A percentile compares a stretch with the other conserved stretches of the same genome.
phyloP scores from a whole-genome alignment of 2,329 filamentous ascomycete genomes.

The Knufia petricola region DNA sequence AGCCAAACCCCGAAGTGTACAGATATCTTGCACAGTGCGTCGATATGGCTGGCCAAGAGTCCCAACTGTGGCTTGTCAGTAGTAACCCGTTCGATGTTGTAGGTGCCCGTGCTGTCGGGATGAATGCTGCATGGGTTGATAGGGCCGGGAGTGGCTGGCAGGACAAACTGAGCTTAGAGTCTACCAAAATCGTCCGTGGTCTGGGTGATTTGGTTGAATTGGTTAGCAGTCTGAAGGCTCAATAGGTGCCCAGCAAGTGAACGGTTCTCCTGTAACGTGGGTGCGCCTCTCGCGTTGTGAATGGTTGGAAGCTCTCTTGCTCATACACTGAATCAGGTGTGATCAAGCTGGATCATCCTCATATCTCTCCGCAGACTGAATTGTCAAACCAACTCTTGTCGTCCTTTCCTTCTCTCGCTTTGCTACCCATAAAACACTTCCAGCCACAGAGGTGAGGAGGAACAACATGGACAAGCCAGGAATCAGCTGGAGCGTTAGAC shows the following conservation, averaged over 20 bases:
- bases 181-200: conserved; percentile 45
- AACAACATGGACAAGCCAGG: conserved; percentile 92
- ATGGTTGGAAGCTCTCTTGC: too few relatives aligned
- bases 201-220: conserved; percentile 48
- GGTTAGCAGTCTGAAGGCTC: conserved; percentile 22
- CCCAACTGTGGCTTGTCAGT: conserved; percentile 57
- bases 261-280: too few relatives aligned
- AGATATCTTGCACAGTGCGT: conserved; percentile 45
- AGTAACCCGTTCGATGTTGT: conserved; percentile 65
- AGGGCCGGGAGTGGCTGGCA: conserved; percentile 53
- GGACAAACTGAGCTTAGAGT: conserved; percentile 48
- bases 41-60: conserved; percentile 38
- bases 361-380: conserved; percentile 27
- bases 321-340: too few relatives aligned
- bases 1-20: conserved; percentile 56
- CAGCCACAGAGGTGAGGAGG: conserved; percentile 73
- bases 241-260: too few relatives aligned
- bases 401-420: conserved; percentile 57
- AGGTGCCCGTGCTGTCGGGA: conserved; percentile 51
- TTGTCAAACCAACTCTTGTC: conserved; percentile 21
- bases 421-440: conserved; percentile 76
- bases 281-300: too few relatives aligned
- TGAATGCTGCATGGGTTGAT: conserved; percentile 61
- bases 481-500: conserved; percentile 75
- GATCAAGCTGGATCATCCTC: conserved; percentile 29